Conservation (phyloP, 2,329 filamentous ascomycete genomes). For the Ambrosiella xylebori region DNA sequence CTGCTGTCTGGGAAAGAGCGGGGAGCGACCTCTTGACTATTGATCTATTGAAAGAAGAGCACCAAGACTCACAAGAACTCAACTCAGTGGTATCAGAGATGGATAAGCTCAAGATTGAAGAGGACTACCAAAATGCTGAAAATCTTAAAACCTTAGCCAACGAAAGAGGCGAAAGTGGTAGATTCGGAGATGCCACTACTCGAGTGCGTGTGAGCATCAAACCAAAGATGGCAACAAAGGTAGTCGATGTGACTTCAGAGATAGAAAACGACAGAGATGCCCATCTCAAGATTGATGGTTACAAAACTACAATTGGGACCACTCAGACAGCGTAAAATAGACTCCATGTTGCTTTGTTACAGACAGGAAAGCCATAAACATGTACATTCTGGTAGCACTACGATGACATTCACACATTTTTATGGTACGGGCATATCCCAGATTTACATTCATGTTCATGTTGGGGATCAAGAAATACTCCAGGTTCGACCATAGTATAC, state of each 20-base stretch:
- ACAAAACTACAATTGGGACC: constrained; percentile 6
- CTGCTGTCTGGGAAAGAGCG: constrained; percentile 68
- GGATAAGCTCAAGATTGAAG: constrained; percentile 27
- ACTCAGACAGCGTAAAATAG: not conserved
- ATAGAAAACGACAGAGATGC: constrained; percentile 5
- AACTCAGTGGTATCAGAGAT: constrained; percentile 23
- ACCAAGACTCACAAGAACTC: constrained; percentile 28
- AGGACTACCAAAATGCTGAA: constrained; percentile 24
- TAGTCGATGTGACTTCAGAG: not conserved
- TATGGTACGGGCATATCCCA: not conserved
- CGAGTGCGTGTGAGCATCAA: constrained; percentile 16
- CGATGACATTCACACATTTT: not conserved
- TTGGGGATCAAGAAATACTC: not conserved
- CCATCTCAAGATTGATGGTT: constrained; percentile 12
- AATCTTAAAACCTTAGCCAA: constrained; percentile 30
- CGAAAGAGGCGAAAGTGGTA: constrained; percentile 27
- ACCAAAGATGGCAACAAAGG: constrained; percentile 2
- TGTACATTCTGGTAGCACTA: not conserved
- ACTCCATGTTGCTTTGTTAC: not conserved
- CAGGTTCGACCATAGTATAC: not conserved
- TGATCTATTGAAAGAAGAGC: constrained; percentile 50
- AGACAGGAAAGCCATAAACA: too few relatives aligned
- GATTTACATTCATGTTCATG: not conserved
- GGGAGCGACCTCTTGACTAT: constrained; percentile 39
- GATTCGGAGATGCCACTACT: constrained; percentile 11